Base-by-base conservation (phyloP, 139 green algal species). In the Auxenochlorella pyrenoidosa region DNA sequence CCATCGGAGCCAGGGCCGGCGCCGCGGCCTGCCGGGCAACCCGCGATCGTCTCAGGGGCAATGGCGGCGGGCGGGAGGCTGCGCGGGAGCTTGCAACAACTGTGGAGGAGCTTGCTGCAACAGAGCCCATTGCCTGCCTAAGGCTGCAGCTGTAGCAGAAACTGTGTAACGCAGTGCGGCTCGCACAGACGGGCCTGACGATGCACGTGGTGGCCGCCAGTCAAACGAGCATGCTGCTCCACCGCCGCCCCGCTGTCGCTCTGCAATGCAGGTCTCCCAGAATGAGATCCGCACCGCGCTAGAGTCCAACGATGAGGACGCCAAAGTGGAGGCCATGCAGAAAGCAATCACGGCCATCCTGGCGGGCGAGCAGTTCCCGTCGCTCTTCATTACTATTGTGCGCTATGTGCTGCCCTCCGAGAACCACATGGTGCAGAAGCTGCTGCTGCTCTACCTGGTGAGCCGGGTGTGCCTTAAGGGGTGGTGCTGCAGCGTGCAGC, bases 331-430 rank as follows among this genome's bases (percentile, higher is more conserved):
- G 22, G 97, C 98, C 18, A 98, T 99, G 97, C 97, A 99, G 93
- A 97, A 98, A 84, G 96, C 96, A 0, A 95, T 99, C 76, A 96
- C 94, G 72, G 93, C 98, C 84, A 91, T 99, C 85, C 88, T 99
- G 18, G 96, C 95, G 72, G 97, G 97, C 12, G 98, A 99, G 92
- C 94, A 98, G 91, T 88, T 99, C 44, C 97, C 97, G 4, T 90
- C 93, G 58, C 94, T 99, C 21, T 99, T 99, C 94, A 99, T 99
- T 87, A 99, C 98, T 28, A 98, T 99, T 80, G 97, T 99, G 41
- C 95, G 98, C 76, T 99, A 99, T 85, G 98, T 99, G 26, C 93
- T 99, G 70, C 98, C 98, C 15, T 97, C 93, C 5, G 97, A 99
- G 87, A 97, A 99, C 91, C 96, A 99, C 89, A 96, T 93, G 30